Evolutionary conservation across 768 basidiomycete genomes (phyloP), one percentile per base, ranked within the genome.

Genomic region (Amanita subjunquillea): DNA sequence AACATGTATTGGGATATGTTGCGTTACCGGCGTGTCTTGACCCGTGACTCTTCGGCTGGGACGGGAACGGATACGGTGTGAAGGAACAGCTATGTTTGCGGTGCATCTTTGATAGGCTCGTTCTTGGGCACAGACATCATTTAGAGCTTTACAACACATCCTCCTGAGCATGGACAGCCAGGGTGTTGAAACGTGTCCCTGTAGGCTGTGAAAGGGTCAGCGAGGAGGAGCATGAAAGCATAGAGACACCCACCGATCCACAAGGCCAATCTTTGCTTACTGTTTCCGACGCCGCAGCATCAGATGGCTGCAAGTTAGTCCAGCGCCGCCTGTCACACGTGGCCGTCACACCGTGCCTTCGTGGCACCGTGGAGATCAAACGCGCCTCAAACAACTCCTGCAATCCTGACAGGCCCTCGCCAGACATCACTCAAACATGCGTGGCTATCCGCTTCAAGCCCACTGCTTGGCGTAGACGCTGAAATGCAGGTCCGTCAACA

Each of bases 141-240:
- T 17, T 17, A 17, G 17, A 17, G 17, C 17, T 17, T 17, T 17
- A 17, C 17, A 17, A 17, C 17, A 17, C 17, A 17, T 17, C 17
- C 77, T 78, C 79, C 76, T 79, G 69, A 81, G 83, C 84, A 87
- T 87, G 79, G 79, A 81, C 81, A 79, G 76, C 72, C 74, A 73
- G 74, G 58, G 36, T 56, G 61, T 57, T 58, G 57, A 51, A 44
- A 42, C 41, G 41, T n/a, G 25, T 53, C 51, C 42, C 43, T 46
- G 51, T 46, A 36, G 22, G 34, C 50, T 51, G 22, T 20, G 25
- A 13, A 32, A 43, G 15, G 8, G 27, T 42, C 10, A 34, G 25
- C 38, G 29, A n/a, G 25, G 15, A 12, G 10, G 38, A 39, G 25
- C 13, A 41, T 20, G 25, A n/a, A 6, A 12, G 23, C 8, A 17